Base-by-base conservation (phyloP, 129 eudicot genomes). In the Sambucus nigra region DNA sequence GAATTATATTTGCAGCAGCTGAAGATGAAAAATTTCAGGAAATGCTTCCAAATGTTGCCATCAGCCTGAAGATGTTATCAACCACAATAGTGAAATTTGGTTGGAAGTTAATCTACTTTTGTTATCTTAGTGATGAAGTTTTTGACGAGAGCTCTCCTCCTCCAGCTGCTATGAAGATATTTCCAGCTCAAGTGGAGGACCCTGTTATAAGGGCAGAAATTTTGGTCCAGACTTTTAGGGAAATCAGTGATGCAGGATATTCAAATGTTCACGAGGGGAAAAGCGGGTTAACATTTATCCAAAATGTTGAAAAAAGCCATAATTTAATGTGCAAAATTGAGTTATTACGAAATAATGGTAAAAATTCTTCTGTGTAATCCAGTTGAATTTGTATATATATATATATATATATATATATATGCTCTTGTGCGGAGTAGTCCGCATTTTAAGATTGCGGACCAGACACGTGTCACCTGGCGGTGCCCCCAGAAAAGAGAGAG, bases 181-280 rank as follows among this genome's bases (percentile, higher is more conserved):
- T 92, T 59, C 99, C 99, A 27, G 94, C 96, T 44, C 83, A 72
- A 65, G 99, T 92, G 25, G 95, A 86, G 76, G 96, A 92, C 59
- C 96, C 99, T 53, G 53, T 66, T 7, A 82, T 92, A 52, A 69
- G 99, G 73, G 80, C 91, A 39, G 94, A 92, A 57, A 75, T 92
- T 67, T 53, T 92, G 59, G 50, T 92, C 53, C 99, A 92, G 67
- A 50, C 82, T 2, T 59, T 92, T 31, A 89, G 81, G 32, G 99
- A 92, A 57, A 75, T 92, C 18, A 53, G 64, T 70, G 87, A 64
- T 47, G n/a, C n/a, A n/a, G 87, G 69, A 51, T 71, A 72, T 67
- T 66, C 79, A 17, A 46, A 47, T 33, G 67, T 45, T 70, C 77
- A 61, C 40, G 73, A 72, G 46, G 83, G 69, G 14, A 69, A 28